Conservation (phyloP, 352 stramenopile species). For the Phytophthora citrophthora region DNA sequence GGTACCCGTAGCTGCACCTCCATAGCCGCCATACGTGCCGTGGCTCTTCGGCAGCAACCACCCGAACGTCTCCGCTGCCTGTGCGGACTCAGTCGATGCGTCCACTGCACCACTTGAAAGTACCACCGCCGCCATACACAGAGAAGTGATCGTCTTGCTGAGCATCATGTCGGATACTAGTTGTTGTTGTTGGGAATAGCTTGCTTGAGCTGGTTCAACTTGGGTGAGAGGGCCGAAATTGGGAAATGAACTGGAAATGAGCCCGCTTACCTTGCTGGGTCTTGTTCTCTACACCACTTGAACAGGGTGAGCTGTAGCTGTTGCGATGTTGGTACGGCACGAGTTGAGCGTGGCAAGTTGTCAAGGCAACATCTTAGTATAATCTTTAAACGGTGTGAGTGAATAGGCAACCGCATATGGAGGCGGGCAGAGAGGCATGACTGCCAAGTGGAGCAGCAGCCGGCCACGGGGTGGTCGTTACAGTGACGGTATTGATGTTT, state of each 20-base stretch:
- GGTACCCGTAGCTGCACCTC: background rate
- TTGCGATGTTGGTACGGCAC: too few species aligned
- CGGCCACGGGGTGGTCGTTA: too few species aligned
- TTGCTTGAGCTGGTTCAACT: background rate
- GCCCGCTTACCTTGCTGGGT: too few species aligned
- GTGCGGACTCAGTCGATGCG: background rate
- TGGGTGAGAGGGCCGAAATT: constrained; percentile 9
- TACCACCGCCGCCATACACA: background rate
- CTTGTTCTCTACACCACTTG: too few species aligned
- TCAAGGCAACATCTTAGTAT: too few species aligned
- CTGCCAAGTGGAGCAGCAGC: too few species aligned
- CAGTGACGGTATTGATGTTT: too few species aligned
- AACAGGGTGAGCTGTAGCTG: too few species aligned
- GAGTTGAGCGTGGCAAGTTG: too few species aligned
- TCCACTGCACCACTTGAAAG: background rate
- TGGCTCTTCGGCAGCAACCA: constrained; percentile 11
- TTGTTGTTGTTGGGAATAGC: background rate
- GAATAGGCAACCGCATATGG: too few species aligned
- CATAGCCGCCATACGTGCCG: constrained; percentile 3
- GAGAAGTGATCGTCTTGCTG: constrained; percentile 8
- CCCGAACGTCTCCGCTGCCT: constrained; percentile 2
- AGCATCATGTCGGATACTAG: constrained; percentile 18
- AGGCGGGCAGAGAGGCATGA: too few species aligned
- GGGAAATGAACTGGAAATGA: constrained; percentile 8
- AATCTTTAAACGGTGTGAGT: too few species aligned